phyloP scores from a whole-genome alignment of 1,284 basidiomycete genomes.

The Ustilago bromivora region DNA sequence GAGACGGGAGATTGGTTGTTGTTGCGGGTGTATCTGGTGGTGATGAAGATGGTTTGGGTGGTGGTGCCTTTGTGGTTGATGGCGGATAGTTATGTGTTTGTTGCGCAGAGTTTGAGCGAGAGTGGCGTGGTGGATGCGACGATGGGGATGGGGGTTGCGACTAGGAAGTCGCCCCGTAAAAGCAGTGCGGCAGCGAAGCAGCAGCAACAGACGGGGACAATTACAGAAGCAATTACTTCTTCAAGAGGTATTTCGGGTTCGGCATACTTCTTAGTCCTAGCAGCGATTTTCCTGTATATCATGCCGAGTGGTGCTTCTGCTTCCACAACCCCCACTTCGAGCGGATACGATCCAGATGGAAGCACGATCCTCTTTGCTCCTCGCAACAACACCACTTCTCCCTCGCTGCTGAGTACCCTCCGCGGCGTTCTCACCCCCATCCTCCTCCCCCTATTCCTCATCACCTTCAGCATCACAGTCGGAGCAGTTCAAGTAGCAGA shows the following conservation, averaged over 20 bases:
- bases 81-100: slow-evolving; percentile 33
- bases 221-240: slow-evolving; percentile 1
- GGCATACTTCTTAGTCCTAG: slow-evolving; percentile 26
- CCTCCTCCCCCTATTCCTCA: slow-evolving; percentile 27
- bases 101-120: slow-evolving; percentile 11
- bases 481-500: slow-evolving; percentile 41
- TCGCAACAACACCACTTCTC: not conserved
- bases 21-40: slow-evolving; percentile 47
- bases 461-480: slow-evolving; percentile 27
- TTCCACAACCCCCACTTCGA: not conserved
- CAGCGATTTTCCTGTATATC: slow-evolving; percentile 26
- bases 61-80: slow-evolving; percentile 44
- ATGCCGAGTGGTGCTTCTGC: slow-evolving; percentile 15
- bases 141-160: not conserved
- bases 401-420: slow-evolving; percentile 3
- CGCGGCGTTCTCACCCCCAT: slow-evolving; percentile 7
- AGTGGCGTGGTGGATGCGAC: slow-evolving; percentile 6
- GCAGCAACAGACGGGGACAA: not conserved
- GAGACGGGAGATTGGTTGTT: slow-evolving; percentile 33
- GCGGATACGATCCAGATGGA: slow-evolving; percentile 11
- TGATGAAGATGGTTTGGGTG: slow-evolving; percentile 53
- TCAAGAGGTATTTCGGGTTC: slow-evolving; percentile 22
- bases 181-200: not conserved
- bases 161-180: not conserved
- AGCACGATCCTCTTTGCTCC: slow-evolving; percentile 9